Evolutionary conservation across 2,329 filamentous ascomycete species (phyloP), one percentile per base, ranked within the genome.

Genomic region (Aureobasidium namibiae): DNA sequence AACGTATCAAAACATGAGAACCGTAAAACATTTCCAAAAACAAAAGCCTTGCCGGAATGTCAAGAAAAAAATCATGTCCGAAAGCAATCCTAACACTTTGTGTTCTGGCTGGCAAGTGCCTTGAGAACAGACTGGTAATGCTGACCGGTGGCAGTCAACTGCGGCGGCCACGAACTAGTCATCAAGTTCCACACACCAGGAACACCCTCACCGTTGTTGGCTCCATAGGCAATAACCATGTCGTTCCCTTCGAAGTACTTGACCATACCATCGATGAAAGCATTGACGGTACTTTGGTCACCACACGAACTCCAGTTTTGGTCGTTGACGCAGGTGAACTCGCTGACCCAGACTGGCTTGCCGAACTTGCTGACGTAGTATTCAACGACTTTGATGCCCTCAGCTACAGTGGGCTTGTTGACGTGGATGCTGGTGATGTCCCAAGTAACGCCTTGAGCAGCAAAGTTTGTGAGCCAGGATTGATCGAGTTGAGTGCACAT

Each of bases 401-500:
- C 66, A 6, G 58, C 56, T 18, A 66, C 41, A 38, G 62, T 62
- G 36, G 64, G 64, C 58, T 68, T 68, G 63, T 69, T 69, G 60
- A 67, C 62, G 60, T 69, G 67, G 44, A 69, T 64, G 59, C 53
- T 60, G 16, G 67, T 69, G 59, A 67, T 63, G 29, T 68, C 64
- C 67, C 67, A 69, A 34, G 46, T 53, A 13, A 53, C 57, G 21
- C 46, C 46, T 33, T 52, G 57, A 9, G 57, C 29, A 14, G 62
- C 61, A 58, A 69, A 69, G 2, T 64, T 63, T 9, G 62, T 63
- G 41, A 69, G 59, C 63, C 66, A 69, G 48, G 63, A 53, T 48
- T 69, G 66, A 41, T 68, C 64, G 7, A 61, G 29, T 46, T 69
- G 67, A 33, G 65, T 67, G 61, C 67, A 68, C 64, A 68, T 65